Evolutionary conservation across 192 early-diverging fungal genomes (phyloP), one percentile per base, ranked within the genome.

Genomic region (Spizellomyces sp.): DNA sequence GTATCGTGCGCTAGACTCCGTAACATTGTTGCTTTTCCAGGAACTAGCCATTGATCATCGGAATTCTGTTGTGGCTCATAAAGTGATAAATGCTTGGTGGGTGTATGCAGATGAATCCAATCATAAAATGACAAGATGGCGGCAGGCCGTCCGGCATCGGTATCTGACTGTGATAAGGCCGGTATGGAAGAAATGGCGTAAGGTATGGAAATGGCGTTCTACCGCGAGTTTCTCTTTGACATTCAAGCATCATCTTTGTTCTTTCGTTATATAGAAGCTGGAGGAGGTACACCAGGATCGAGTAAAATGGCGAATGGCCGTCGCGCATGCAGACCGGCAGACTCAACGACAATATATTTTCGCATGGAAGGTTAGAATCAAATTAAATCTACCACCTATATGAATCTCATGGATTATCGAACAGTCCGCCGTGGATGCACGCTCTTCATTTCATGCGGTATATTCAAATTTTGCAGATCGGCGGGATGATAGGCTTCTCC

Each of bases 11-110:
- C 27, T 36, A 36, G 27, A 36, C 27, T 36, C 27, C 27, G 27
- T 36, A 36, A 36, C 27, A 0, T 36, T 3, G 12, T n/a, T 54
- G 50, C 17, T 54, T 54, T 54, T 54, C 1, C 4, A 54, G 50
- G 14, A 0, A 4, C 50, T n/a, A 54, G 17, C 17, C 14, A n/a
- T n/a, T 2, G 0, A 54, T 12, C 17, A 54, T 19, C 17, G 17
- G 14, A 12, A 54, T 12, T n/a, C 12, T 54, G 50, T 4, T 4
- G 12, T 54, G 50, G 14, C 12, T 12, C 50, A 4, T 19, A 54
- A 54, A 19, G 50, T 54, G 12, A 17, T 72, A 8, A 61, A 41
- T 10, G 70, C 70, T 21, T 72, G 70, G 70, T 72, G 70, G 70
- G 14, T 54, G 10, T 72, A 66, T 45, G 55, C 63, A 36, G 63